Evolutionary conservation across 164 flowering plant species (phyloP).

Genomic region (Liquidambar formosana): DNA sequence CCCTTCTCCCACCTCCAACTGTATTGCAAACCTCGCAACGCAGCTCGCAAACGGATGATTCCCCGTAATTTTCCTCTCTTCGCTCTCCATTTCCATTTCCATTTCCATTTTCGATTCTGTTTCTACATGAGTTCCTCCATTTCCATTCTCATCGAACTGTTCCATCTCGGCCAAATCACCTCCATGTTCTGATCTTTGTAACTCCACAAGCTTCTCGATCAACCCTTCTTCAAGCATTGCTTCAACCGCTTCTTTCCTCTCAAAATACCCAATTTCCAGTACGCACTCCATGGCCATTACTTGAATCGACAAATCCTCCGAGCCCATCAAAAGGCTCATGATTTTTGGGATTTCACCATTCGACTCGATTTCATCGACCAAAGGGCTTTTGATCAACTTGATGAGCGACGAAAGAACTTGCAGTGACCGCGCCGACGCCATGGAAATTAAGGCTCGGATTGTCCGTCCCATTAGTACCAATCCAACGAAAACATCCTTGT

Average conservation of each 20-base stretch:
- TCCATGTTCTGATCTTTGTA: conserved; percentile 23
- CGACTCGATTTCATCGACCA: conserved; percentile 21
- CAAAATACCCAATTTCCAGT: conserved; percentile 20
- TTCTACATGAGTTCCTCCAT: not conserved
- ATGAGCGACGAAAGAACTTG: conserved; percentile 14
- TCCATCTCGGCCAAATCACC: not conserved
- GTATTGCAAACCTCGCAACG: conserved; percentile 27
- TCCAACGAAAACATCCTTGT: conserved; percentile 34
- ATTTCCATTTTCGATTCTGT: not conserved
- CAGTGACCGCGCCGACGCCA: conserved; percentile 19
- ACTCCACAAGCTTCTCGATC: conserved; percentile 27
- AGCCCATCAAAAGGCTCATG: conserved; percentile 13
- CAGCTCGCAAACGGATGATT: conserved; percentile 15
- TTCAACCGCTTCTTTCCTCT: conserved; percentile 28
- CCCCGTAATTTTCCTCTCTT: no score
- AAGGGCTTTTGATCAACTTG: conserved; percentile 14
- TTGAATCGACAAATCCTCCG: conserved; percentile 9
- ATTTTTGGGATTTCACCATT: conserved; percentile 17
- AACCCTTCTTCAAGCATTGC: conserved; percentile 20
- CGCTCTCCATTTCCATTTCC: conserved; percentile 1
- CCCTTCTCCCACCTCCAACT: conserved; percentile 36
- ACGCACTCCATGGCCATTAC: conserved; percentile 20
- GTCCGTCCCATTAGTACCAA: conserved; percentile 32
- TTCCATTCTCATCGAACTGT: not conserved
- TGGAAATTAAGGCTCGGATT: conserved; percentile 15